A percentile compares a stretch with the other conserved stretches of the same genome.
Conservation (phyloP, 257 asterid species). For the Ocimum tenuiflorum region DNA sequence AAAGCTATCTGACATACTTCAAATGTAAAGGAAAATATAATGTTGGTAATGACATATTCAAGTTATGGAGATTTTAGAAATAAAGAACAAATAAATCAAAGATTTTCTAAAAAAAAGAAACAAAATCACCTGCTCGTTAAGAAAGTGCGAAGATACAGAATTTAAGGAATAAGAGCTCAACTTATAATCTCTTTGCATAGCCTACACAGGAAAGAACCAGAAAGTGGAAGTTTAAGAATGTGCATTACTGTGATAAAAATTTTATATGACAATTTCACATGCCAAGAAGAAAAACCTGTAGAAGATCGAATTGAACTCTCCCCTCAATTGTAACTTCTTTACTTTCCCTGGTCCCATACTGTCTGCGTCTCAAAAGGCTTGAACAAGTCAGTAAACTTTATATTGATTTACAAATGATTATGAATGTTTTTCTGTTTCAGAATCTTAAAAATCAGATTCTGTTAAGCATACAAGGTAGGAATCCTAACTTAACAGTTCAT, state of each 20-base stretch:
- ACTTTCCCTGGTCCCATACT: slow-evolving; percentile 89
- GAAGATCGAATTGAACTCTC: slow-evolving; percentile 92
- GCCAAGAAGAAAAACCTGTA: slow-evolving; percentile 51
- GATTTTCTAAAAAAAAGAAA: not conserved
- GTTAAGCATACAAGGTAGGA: too few species aligned
- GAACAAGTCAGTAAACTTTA: slow-evolving; percentile 25
- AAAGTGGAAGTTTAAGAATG: slow-evolving; percentile 5
- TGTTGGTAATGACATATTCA: too few species aligned
- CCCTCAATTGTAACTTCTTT: slow-evolving; percentile 93
- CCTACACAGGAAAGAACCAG: slow-evolving; percentile 47
- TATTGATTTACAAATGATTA: slow-evolving; percentile 1
- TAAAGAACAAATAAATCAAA: not conserved
- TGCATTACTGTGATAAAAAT: slow-evolving; percentile 6
- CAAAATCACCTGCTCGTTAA: slow-evolving; percentile 72
- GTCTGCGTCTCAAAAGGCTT: slow-evolving; percentile 53
- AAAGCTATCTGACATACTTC: too few species aligned
- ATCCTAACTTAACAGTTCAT: too few species aligned
- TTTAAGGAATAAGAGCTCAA: slow-evolving; percentile 90
- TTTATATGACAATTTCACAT: not conserved
- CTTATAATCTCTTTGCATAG: slow-evolving; percentile 85
- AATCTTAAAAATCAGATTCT: not conserved
- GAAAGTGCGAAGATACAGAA: slow-evolving; percentile 97
- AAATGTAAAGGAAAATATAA: too few species aligned
- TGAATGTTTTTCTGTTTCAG: not conserved
- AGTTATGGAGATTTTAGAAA: too few species aligned